Conservation (phyloP, 73 alveolate species). For the Paramecium octaurelia region DNA sequence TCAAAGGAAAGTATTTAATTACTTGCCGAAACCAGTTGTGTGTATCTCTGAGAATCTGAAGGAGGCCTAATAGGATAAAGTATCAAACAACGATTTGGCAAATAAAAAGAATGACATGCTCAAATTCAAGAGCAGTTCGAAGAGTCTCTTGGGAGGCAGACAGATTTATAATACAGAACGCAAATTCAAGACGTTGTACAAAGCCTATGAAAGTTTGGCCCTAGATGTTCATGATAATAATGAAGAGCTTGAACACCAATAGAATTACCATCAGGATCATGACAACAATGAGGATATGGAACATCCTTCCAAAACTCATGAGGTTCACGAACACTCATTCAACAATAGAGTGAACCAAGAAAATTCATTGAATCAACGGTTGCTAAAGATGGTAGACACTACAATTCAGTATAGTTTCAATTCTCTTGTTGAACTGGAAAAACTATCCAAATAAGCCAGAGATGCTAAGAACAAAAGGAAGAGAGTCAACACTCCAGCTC, state of each 20-base stretch:
- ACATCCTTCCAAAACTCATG: background rate
- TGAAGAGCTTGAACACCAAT: background rate
- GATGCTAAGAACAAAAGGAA: background rate
- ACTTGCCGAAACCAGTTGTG: background rate
- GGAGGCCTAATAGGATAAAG: background rate
- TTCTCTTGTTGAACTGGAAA: background rate
- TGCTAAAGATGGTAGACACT: background rate
- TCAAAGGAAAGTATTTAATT: background rate
- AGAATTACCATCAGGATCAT: background rate
- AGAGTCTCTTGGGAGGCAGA: background rate
- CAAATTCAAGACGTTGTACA: background rate
- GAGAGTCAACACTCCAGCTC: background rate
- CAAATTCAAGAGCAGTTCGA: background rate
- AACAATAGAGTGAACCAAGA: background rate
- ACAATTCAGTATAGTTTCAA: background rate
- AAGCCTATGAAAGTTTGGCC: background rate
- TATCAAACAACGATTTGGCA: background rate
- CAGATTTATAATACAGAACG: background rate
- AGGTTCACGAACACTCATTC: background rate
- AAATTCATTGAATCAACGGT: background rate
- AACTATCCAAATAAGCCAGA: background rate
- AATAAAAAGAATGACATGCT: background rate
- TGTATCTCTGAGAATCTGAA: background rate
- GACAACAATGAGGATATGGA: background rate
- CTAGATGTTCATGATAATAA: background rate